A percentile compares a stretch with the other conserved stretches of the same genome.
Evolutionary conservation across 202 grass and related monocot genomes (phyloP).

Genomic region (Setaria viridis): DNA sequence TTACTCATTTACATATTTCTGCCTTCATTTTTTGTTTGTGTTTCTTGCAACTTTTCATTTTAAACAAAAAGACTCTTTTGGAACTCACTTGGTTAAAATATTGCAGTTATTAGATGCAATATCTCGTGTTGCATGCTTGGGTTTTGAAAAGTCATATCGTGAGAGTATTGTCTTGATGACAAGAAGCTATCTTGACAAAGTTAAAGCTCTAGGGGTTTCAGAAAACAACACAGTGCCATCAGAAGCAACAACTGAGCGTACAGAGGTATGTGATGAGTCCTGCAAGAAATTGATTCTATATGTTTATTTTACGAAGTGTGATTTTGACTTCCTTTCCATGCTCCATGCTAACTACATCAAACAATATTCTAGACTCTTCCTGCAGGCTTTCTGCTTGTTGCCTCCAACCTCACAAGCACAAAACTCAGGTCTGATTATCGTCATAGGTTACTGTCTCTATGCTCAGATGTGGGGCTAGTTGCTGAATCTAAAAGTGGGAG

Average conservation of each 20-base stretch:
- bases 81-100: constrained; percentile 46
- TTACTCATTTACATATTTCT: constrained; percentile 43
- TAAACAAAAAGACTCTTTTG: constrained; percentile 36
- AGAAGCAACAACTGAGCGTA: constrained; percentile 86
- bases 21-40: constrained; percentile 20
- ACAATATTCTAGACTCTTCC: constrained; percentile 93
- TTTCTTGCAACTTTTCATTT: not conserved
- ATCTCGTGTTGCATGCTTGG: constrained; percentile 94
- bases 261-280: constrained; percentile 65
- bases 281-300: constrained; percentile 20
- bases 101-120: constrained; percentile 92
- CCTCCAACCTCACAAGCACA: constrained; percentile 83
- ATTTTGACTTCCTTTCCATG: constrained; percentile 36
- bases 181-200: constrained; percentile 98
- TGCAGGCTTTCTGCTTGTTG: constrained; percentile 93
- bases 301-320: constrained; percentile 23
- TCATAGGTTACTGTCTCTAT: constrained; percentile 92
- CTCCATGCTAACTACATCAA: constrained; percentile 64
- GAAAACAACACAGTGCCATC: constrained; percentile 73
- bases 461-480: constrained; percentile 98
- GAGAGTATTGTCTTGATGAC: constrained; percentile 99
- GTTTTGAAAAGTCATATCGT: constrained; percentile 99
- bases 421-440: constrained; percentile 96
- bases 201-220: constrained; percentile 76
- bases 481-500: constrained; percentile 97